Evolutionary conservation across 2,329 filamentous ascomycete genomes (phyloP), one percentile per base, ranked within the genome.

Genomic region (Ophiostoma perfectum): DNA sequence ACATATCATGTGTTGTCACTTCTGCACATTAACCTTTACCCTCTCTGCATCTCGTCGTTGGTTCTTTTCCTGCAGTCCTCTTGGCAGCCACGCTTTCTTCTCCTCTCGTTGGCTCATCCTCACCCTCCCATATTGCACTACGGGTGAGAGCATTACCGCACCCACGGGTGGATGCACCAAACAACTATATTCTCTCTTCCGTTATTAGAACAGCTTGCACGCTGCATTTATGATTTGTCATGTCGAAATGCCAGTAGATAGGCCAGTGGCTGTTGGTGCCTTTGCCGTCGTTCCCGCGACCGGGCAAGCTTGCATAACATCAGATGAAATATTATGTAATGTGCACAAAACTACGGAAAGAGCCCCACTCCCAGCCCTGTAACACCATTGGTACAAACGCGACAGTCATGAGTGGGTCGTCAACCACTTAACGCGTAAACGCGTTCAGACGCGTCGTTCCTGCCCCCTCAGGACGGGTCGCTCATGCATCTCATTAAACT

Each of bases 351-450:
- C 8, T 14, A n/a, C 45, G 18, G 4, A 49, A 16, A 18, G 18
- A 1, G 5, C 7, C 9, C 49, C 49, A 55, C 7, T 55, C 7
- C 3, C 11, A 49, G 5, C 8, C 2, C 14, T 27, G 27, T 55
- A 55, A 55, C 7, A 38, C 55, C 11, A 60, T 60, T 60, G 55
- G 55, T 11, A 11, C 27, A 4, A 38, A 38, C 27, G 27, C 11
- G 27, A 60, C 5, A 36, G 12, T 5, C 0, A 14, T 7, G 36
- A 60, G 55, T 60, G 55, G 27, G 7, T 2, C 9, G 27, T 44
- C 44, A 68, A 68, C 66, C 71, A 72, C 71, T 72, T 72, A 68
- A 72, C 71, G 71, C 71, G 71, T 55, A 68, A 66, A 71, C 71
- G 71, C 70, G 70, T 65, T 60, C 38, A 44, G 64, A 71, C 70